phyloP scores from a whole-genome alignment of 2,329 filamentous ascomycete species.

The Diplodia seriata region DNA sequence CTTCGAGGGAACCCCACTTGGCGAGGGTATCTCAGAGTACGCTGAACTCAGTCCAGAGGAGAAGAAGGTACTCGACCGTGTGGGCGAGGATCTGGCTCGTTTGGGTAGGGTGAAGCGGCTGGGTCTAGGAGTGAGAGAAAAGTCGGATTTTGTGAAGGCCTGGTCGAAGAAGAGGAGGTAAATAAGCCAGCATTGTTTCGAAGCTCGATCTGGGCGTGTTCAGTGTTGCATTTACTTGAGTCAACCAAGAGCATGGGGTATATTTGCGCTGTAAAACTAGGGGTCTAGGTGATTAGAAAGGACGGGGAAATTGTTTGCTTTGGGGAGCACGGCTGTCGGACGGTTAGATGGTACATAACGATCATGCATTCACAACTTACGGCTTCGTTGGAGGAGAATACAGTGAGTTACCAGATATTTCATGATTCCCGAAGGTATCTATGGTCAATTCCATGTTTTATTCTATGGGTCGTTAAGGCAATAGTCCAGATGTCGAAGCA shows the following conservation, averaged over 20 bases:
- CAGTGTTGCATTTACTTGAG: conserved; percentile 12
- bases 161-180: conserved; percentile 60
- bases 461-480: background rate
- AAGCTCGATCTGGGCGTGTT: background rate
- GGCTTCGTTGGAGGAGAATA: background rate
- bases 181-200: conserved; percentile 3
- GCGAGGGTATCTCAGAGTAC: conserved; percentile 37
- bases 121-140: conserved; percentile 81
- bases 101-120: conserved; percentile 89
- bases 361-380: background rate
- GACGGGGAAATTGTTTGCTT: conserved; percentile 15
- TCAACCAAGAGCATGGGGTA: background rate
- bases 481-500: background rate
- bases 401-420: background rate
- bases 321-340: background rate
- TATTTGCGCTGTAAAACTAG: conserved; percentile 15
- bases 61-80: conserved; percentile 73
- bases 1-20: conserved; percentile 4
- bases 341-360: background rate
- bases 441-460: background rate
- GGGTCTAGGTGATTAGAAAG: conserved; percentile 5
- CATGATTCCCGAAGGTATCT: background rate
- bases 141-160: conserved; percentile 78
- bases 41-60: conserved; percentile 61
- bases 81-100: conserved; percentile 86